Evolutionary conservation across 148 eudicot genomes (phyloP).

Genomic region (Gaultheria prostrata): DNA sequence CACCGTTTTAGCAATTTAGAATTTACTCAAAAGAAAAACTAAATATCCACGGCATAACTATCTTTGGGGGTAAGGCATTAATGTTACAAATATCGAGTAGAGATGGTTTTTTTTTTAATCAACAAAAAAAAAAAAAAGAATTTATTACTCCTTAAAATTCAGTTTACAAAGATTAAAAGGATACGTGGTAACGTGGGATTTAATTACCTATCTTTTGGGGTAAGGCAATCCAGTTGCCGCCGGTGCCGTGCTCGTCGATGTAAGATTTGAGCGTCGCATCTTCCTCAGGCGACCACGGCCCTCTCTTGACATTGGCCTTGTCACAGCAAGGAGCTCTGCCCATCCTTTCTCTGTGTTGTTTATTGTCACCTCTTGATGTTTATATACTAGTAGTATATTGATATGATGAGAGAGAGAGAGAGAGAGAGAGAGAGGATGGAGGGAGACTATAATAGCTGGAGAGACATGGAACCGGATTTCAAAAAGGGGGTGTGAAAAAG

Average conservation of each 20-base stretch:
- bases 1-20: background rate
- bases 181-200: background rate
- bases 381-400: constrained; percentile 11
- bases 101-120: too few relatives aligned
- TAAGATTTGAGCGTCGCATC: constrained; percentile 37
- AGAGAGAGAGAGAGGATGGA: constrained; percentile 24
- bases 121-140: too few relatives aligned
- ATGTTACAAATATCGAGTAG: too few relatives aligned
- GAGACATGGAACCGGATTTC: constrained; percentile 46
- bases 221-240: constrained; percentile 40
- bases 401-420: constrained; percentile 16
- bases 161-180: too few relatives aligned
- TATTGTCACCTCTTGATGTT: constrained; percentile 16
- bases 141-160: too few relatives aligned
- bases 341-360: constrained; percentile 20
- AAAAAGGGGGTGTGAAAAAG: constrained; percentile 38
- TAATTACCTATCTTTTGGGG: constrained; percentile 39
- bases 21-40: background rate
- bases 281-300: constrained; percentile 47
- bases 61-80: too few relatives aligned
- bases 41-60: too few relatives aligned
- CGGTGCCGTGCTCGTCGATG: constrained; percentile 34
- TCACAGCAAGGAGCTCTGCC: constrained; percentile 50
- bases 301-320: constrained; percentile 42
- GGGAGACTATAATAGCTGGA: constrained; percentile 68